Percentiles rank a stretch among this genome's conserved stretches.
phyloP scores from a whole-genome alignment of 768 basidiomycete genomes.

The Lactarius psammicola region DNA sequence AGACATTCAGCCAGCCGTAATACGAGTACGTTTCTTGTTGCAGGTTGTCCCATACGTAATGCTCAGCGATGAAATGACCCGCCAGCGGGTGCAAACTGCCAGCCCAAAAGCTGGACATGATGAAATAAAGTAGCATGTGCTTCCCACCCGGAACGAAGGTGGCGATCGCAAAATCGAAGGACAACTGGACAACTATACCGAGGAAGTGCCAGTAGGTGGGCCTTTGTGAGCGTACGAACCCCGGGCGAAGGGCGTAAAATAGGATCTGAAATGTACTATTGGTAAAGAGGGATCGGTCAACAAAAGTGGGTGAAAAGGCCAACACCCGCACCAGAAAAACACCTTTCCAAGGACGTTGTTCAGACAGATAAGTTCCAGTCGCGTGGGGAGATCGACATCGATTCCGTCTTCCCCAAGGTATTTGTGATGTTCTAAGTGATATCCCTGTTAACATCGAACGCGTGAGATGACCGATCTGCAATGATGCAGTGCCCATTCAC shows the following conservation, averaged over 20 bases:
- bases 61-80: slow-evolving; percentile 97
- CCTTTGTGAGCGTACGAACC: slow-evolving; percentile 81
- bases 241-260: slow-evolving; percentile 96
- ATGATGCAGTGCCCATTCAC: slow-evolving; percentile 38
- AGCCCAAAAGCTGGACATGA: slow-evolving; percentile 92
- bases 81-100: slow-evolving; percentile 95
- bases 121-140: slow-evolving; percentile 70
- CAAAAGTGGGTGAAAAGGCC: not conserved
- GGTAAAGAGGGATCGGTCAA: not conserved
- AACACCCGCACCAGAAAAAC: slow-evolving; percentile 78
- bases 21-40: slow-evolving; percentile 97
- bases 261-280: slow-evolving; percentile 92
- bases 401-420: slow-evolving; percentile 93
- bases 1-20: slow-evolving; percentile 84
- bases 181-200: slow-evolving; percentile 68
- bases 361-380: slow-evolving; percentile 76
- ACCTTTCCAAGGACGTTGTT: slow-evolving; percentile 98
- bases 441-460: slow-evolving; percentile 50
- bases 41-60: slow-evolving; percentile 90
- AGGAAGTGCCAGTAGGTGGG: slow-evolving; percentile 81
- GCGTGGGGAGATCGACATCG: slow-evolving; percentile 92
- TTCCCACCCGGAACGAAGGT: slow-evolving; percentile 40
- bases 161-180: slow-evolving; percentile 71
- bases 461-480: not conserved
- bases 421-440: slow-evolving; percentile 97